These are phyloP conservation scores for Jaminaea rosea DNA, from an alignment of 1,284 basidiomycete genomes.

Conservation along the genomic window DNA sequence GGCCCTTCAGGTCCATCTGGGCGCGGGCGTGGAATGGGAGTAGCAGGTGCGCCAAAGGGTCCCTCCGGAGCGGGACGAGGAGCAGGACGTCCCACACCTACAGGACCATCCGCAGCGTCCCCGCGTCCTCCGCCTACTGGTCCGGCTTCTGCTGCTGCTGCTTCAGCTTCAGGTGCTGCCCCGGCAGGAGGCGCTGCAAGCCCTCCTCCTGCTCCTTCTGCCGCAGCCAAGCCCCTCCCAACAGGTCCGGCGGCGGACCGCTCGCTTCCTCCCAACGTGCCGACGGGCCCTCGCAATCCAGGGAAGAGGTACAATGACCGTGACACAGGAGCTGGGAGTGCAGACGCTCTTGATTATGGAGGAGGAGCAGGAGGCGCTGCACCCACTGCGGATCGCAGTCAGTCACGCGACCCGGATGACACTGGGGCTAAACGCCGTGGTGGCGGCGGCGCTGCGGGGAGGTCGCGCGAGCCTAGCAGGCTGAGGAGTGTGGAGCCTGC, in stretches of 20 bases:
- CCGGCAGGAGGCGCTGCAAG: background rate
- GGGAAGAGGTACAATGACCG: constrained; percentile 40
- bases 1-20: background rate
- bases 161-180: too few species aligned
- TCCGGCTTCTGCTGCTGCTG: too few species aligned
- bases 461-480: background rate
- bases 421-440: background rate
- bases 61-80: background rate
- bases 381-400: background rate
- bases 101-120: background rate
- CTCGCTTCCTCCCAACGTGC: constrained; percentile 24
- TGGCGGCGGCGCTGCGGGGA: background rate
- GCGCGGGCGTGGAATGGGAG: background rate
- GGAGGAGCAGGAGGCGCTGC: background rate
- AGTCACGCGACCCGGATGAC: background rate
- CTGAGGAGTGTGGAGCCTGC: background rate
- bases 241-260: constrained; percentile 12
- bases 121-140: background rate
- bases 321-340: constrained; percentile 29
- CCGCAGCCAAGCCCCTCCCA: background rate
- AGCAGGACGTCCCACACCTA: background rate
- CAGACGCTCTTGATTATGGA: constrained; percentile 41
- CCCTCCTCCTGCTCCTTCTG: background rate
- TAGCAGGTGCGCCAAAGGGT: background rate
- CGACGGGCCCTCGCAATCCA: constrained; percentile 28